Evolutionary conservation across 345 rosid species (phyloP).

Genomic region (Odontarrhena argentea): DNA sequence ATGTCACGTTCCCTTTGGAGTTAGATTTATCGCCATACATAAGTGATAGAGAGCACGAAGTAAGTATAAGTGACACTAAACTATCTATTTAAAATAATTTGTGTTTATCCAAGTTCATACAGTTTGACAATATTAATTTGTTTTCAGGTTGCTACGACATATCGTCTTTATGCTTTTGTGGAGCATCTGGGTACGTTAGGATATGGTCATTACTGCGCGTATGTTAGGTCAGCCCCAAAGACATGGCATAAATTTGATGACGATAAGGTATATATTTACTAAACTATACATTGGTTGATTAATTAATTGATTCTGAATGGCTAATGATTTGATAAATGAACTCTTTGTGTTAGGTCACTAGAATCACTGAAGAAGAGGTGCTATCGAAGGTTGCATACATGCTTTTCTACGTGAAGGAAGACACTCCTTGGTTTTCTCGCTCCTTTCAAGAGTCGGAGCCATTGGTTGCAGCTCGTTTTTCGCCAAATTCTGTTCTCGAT

Average conservation of each 20-base stretch:
- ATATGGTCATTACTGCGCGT: slow-evolving; percentile 76
- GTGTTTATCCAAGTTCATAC: not conserved
- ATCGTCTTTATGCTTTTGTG: slow-evolving; percentile 74
- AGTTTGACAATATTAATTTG: slow-evolving; percentile 5
- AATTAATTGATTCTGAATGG: not conserved
- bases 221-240: slow-evolving; percentile 65
- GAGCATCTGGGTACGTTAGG: slow-evolving; percentile 68
- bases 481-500: slow-evolving; percentile 83
- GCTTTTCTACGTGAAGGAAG: slow-evolving; percentile 76
- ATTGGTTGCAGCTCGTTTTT: slow-evolving; percentile 36
- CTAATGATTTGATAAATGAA: not conserved
- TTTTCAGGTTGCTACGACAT: slow-evolving; percentile 54
- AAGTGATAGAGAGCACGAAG: slow-evolving; percentile 40
- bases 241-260: slow-evolving; percentile 82
- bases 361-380: slow-evolving; percentile 56
- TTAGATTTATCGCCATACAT: slow-evolving; percentile 76
- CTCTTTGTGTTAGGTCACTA: slow-evolving; percentile 54
- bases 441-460: slow-evolving; percentile 47
- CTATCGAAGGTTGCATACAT: slow-evolving; percentile 75
- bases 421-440: slow-evolving; percentile 70
- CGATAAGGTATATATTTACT: slow-evolving; percentile 42
- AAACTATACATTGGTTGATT: too few relatives aligned
- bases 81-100: slow-evolving; percentile 12
- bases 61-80: slow-evolving; percentile 39
- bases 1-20: slow-evolving; percentile 75